Evolutionary conservation across 805 yeast genomes (phyloP).

Genomic region (Candida palmyrensis): DNA sequence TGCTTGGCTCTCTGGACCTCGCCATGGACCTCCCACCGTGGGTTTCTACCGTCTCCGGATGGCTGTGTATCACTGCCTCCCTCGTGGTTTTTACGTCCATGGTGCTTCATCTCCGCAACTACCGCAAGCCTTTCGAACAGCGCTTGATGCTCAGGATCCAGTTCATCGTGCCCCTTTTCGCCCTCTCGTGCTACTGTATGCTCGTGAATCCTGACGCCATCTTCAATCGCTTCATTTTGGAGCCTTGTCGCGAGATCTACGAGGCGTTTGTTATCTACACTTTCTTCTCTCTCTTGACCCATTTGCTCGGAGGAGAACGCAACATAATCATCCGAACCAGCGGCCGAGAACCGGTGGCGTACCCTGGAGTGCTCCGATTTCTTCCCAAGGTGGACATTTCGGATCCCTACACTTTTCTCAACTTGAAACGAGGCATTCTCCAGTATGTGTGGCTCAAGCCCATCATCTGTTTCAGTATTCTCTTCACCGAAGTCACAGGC

Average conservation of each 20-base stretch:
- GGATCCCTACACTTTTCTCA: slow-evolving; percentile 75
- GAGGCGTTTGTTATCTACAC: slow-evolving; percentile 96
- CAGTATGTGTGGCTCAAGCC: slow-evolving; percentile 98
- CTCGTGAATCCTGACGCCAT: slow-evolving; percentile 40
- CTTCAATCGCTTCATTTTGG: slow-evolving; percentile 44
- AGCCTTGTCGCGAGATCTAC: slow-evolving; percentile 81
- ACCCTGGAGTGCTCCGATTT: slow-evolving; percentile 54
- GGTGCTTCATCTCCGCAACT: slow-evolving; percentile 46
- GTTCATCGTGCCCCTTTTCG: slow-evolving; percentile 75
- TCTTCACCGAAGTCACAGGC: slow-evolving; percentile 43
- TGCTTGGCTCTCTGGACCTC: too few species aligned
- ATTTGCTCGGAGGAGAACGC: slow-evolving; percentile 88
- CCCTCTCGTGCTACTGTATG: slow-evolving; percentile 61
- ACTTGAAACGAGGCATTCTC: slow-evolving; percentile 76
- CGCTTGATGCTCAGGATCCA: slow-evolving; percentile 78
- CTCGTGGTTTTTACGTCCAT: slow-evolving; percentile 19
- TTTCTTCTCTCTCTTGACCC: slow-evolving; percentile 77
- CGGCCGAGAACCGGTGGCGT: slow-evolving; percentile 66
- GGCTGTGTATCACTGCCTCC: slow-evolving; percentile 17
- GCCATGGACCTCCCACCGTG: slow-evolving; percentile 9
- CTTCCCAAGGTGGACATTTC: slow-evolving; percentile 68
- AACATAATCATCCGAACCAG: slow-evolving; percentile 67
- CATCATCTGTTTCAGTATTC: slow-evolving; percentile 54
- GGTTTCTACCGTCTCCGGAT: slow-evolving; percentile 16
- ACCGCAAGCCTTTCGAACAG: slow-evolving; percentile 86